These are phyloP conservation scores for Anisodus tanguticus DNA, from an alignment of 257 asterid genomes.

Conservation along the genomic window DNA sequence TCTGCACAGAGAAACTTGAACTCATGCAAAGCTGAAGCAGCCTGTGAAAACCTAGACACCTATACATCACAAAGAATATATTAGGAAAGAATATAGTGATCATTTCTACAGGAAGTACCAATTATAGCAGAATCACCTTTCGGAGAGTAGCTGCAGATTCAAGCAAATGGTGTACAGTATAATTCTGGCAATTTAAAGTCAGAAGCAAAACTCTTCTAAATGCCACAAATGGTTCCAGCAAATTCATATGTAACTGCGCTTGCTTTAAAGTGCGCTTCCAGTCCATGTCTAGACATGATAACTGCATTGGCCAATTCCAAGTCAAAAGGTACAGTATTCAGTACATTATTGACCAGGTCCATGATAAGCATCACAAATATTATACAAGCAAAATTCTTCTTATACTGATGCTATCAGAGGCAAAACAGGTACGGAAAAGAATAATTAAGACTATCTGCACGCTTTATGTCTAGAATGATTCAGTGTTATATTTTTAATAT, in stretches of 20 bases:
- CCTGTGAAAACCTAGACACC: conserved; percentile 91
- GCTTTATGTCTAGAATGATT: not conserved
- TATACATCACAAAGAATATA: conserved; percentile 35
- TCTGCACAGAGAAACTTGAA: conserved; percentile 74
- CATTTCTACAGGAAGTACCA: conserved; percentile 26
- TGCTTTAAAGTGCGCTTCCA: conserved; percentile 77
- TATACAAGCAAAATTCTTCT: conserved; percentile 13
- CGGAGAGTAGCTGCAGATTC: conserved; percentile 93
- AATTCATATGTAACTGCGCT: conserved; percentile 88
- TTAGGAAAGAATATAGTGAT: conserved; percentile 18
- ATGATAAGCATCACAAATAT: not conserved
- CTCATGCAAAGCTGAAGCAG: conserved; percentile 93
- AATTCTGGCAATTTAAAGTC: conserved; percentile 62
- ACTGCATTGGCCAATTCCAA: conserved; percentile 49
- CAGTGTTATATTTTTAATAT: not conserved
- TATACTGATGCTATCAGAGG: conserved; percentile 4
- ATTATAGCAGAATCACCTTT: conserved; percentile 57
- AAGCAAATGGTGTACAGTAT: conserved; percentile 72
- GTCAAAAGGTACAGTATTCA: conserved; percentile 25
- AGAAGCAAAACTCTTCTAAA: conserved; percentile 85
- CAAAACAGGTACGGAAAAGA: not conserved
- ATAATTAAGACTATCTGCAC: conserved; percentile 20
- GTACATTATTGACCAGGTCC: conserved; percentile 5
- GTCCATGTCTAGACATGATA: conserved; percentile 65
- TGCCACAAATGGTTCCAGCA: conserved; percentile 92